Base-by-base conservation (phyloP, 345 rosid genomes). In the Gossypium anomalum region DNA sequence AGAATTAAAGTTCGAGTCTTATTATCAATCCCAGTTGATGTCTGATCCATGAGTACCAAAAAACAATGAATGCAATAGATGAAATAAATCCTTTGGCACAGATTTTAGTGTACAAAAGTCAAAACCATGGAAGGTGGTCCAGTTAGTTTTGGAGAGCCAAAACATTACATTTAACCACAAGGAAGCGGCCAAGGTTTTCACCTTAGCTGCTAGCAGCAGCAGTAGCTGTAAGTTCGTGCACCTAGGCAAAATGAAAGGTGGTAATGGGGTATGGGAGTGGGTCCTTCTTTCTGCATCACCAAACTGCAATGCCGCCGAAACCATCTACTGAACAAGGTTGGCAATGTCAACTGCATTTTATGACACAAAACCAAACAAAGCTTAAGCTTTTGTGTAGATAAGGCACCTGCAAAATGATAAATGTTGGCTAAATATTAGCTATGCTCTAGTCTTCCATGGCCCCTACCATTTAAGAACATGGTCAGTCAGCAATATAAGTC, bases 251-350 rank as follows among this genome's bases (percentile, higher is more conserved):
- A 34, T 34, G 10, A n/a, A 41, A 64, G 11, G 16, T 64, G 69
- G 69, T 49, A n/a, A 19, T 41, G 49, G 15, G 48, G 67, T 1
- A 25, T 64, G 69, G 69, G 51, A n/a, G 51, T 64, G 49, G 47
- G 41, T 41, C 69, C 17, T 23, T 9, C 4, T 1, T 3, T 38
- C 11, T 60, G 65, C 65, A 60, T 38, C 65, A 27, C 69, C 69
- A 17, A 64, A 10, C 25, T 43, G 22, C 49, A 41, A 41, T 47
- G 25, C 68, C 25, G 68, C 49, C 57, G 72, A 68, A 25, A 48
- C 59, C 72, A 49, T 69, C 72, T 9, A 22, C 22, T 49, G 59
- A 9, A 49, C 12, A 68, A 68, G 43, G 44, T 68, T 49, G 58
- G 9, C 72, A 3, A 25, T 57, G 61, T 55, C 8, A 55, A 19